Base-by-base conservation (phyloP, 1,139 yeast genomes). In the Maudiozyma humilis region DNA sequence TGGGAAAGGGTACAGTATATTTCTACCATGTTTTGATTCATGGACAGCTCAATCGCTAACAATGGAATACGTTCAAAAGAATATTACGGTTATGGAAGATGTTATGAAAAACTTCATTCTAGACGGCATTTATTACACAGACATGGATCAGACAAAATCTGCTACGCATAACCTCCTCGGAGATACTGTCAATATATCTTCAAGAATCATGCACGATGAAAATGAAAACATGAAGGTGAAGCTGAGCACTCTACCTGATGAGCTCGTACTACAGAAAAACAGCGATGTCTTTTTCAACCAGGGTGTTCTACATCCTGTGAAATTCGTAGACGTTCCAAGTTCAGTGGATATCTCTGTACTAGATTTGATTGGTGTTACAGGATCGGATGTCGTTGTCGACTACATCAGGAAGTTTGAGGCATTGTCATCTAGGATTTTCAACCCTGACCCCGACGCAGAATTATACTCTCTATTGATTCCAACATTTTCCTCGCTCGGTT, bases 251-350 rank as follows among this genome's bases (percentile, higher is more conserved):
- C 48, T 72, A 20, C 63, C 63, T 31, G 55, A 52, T 3, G 41
- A 46, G 1, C 33, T 67, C 55, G 38, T 50, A 18, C 33, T 65
- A 53, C 45, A 67, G 2, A 68, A 71, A 41, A 72, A 77, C 47
- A 69, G 78, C 1, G 96, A 91, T 59, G 72, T 87, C 7, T 60
- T 91, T 15, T 89, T 85, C 60, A 79, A 76, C 49, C 82, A 83
- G 57, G 98, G 97, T 0, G 96, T 89, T 0, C 76, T 86, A 2
- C 97, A 88, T 59, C 78, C 89, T 1, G 67, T 84, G 4, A 66
- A 71, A 38, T 63, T 71, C 10, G 69, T 86, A 0, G 57, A 76
- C 1, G 64, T 87, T 8, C 95, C 96, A 0, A 62, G 65, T 0
- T 62, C 67, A 29, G 64, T 89, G 29, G 62, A 68, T 8, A 73